Evolutionary conservation across 352 stramenopile genomes (phyloP).

Genomic region (Phytophthora sansomeana): DNA sequence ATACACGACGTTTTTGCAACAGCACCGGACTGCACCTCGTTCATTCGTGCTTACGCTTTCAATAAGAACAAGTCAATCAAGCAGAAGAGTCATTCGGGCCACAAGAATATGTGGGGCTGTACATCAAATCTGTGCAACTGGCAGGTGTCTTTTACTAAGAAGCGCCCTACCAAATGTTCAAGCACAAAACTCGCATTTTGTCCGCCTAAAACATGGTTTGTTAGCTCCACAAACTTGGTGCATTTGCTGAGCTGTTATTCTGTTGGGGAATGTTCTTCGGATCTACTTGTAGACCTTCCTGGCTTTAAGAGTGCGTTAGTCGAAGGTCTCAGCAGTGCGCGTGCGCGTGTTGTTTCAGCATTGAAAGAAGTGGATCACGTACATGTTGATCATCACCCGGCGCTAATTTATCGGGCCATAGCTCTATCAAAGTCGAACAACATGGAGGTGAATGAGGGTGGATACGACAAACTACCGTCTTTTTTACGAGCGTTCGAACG

Average conservation of each 20-base stretch:
- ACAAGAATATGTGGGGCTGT: neutral
- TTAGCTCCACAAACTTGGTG: neutral
- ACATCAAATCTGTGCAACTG: constrained; percentile 1
- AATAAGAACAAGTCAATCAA: constrained; percentile 25
- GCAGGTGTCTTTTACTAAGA: constrained; percentile 8
- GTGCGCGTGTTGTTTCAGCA: neutral
- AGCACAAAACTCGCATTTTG: constrained; percentile 11
- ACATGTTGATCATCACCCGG: neutral
- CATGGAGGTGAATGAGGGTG: constrained; percentile 7
- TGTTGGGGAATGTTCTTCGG: neutral
- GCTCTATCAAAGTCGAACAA: neutral
- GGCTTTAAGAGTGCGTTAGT: neutral
- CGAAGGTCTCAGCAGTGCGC: neutral
- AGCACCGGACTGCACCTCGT: neutral
- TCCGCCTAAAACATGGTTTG: constrained; percentile 2
- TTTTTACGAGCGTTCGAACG: constrained; percentile 6
- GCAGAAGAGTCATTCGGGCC: neutral
- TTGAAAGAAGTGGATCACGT: constrained; percentile 3
- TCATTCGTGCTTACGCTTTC: constrained; percentile 8
- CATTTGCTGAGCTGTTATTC: constrained; percentile 6
- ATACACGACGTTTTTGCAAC: constrained; percentile 8
- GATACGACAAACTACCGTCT: neutral
- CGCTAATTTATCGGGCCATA: constrained; percentile 4
- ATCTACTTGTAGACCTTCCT: neutral
- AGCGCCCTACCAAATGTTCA: neutral